Base-by-base conservation (phyloP, 2,329 filamentous ascomycete genomes). In the Didymella sp. region DNA sequence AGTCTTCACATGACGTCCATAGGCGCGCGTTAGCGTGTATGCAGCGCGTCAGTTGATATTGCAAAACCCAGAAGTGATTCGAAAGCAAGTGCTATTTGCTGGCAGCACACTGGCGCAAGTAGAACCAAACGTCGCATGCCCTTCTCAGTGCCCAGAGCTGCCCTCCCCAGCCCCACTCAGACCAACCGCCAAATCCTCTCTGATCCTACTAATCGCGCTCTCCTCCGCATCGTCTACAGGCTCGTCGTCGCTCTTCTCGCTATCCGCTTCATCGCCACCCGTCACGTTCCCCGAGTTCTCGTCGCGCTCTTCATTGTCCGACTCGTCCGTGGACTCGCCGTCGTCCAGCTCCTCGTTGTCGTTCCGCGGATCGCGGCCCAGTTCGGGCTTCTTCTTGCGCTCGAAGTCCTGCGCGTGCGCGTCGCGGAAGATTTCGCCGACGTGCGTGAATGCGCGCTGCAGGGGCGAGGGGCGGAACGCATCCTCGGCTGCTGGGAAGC, bases 381-480 rank as follows among this genome's bases (percentile, higher is more conserved):
- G 71, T 31, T 80, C 79, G 0, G 82, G 81, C 25, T 80, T 83
- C 60, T 86, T 84, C 73, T 86, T 90, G 79, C 95, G 89, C 77
- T 96, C 90, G 73, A 97, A 98, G 77, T 98, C 94, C 74, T 96
- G 89, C 59, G 86, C 89, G 74, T 98, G 95, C 6, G 94, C 94
- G 59, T 88, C 84, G 4, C 91, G 89, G 64, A 97, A 82, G n/a
- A 92, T 87, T 13, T 83, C 86, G 5, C 85, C 86, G 12, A 88
- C 82, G 1, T 83, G 78, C n/a, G 76, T 76, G 11, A 86, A 76
- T 7, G 77, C 80, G 21, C 75, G 63, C 24, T 75, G 66, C 2
- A 80, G 51, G 0, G 79, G 78, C 0, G 73, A 75, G 2, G 70
- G 60, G 3, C 61, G 61, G 37, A 60, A 62, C 0, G 60, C 60